Conservation (phyloP, 2,329 filamentous ascomycete genomes). For the Colletotrichum neosansevieriae region DNA sequence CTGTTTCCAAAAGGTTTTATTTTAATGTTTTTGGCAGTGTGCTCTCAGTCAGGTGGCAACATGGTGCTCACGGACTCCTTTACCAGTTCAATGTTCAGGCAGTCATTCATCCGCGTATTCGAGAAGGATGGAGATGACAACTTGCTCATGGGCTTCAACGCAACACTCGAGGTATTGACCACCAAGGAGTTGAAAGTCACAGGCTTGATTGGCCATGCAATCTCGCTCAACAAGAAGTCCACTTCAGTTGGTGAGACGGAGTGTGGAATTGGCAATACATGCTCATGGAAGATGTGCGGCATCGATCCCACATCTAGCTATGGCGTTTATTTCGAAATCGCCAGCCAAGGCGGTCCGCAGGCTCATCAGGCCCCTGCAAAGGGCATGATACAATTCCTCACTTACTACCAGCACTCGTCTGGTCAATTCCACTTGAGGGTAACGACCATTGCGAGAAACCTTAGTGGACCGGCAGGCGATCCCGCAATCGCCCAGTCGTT, state of each 20-base stretch:
- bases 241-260: conserved; percentile 97
- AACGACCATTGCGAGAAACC: conserved; percentile 89
- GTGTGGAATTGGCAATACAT: conserved; percentile 98
- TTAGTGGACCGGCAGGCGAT: conserved; percentile 94
- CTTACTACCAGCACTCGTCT: conserved; percentile 97
- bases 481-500: conserved; percentile 96
- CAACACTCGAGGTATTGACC: conserved; percentile 92
- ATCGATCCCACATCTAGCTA: conserved; percentile 96
- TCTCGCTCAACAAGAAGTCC: conserved; percentile 98
- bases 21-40: conserved; percentile 57
- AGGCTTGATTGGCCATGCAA: conserved; percentile 94
- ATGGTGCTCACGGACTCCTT: conserved; percentile 99
- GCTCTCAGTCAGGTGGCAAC: conserved; percentile 95
- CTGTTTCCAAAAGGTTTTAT: background rate
- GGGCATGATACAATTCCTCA: conserved; percentile 97
- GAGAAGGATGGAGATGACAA: conserved; percentile 97
- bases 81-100: conserved; percentile 99
- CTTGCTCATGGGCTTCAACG: conserved; percentile 98
- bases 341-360: conserved; percentile 88
- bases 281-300: conserved; percentile 99
- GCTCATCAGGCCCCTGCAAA: conserved; percentile 90
- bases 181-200: conserved; percentile 99
- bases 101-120: conserved; percentile 96
- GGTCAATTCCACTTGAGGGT: conserved; percentile 97
- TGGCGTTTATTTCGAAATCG: conserved; percentile 97